Evolutionary conservation across 208 protist genomes (phyloP), one percentile per base, ranked within the genome.

Genomic region (Leishmania gerbilli): DNA sequence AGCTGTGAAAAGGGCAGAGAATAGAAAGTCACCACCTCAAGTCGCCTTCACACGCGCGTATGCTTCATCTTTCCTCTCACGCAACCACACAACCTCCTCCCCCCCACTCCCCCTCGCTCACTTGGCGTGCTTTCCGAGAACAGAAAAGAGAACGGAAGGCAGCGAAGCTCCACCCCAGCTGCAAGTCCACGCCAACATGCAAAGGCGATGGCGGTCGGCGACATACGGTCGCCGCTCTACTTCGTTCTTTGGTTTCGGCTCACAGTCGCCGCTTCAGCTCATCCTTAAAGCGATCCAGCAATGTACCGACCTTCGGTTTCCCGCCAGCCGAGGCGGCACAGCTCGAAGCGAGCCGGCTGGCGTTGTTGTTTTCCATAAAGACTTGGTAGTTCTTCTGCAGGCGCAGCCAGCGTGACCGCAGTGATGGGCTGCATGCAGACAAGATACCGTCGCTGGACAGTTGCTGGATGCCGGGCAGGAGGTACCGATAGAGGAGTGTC

Each of bases 211-310:
- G 40, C 19, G 76, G 24, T 37, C 17, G 31, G 24, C 24, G 21
- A 19, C 53, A 53, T 27, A 58, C 9, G 34, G 45, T 42, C 21
- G 27, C 24, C 19, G n/a, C 37, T 47, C 74, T 24, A 49, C 51
- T 31, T 7, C 37, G 19, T 51, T 68, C 31, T n/a, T 74, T 31
- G 9, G 69, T 24, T 74, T 74, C 40, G n/a, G 31, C 55, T 79
- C 76, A 88, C 64, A 94, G 82, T 4, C 78, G 89, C 45, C 80
- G 85, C 80, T 90, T 95, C 60, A 90, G 71, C 62, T 92, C 89
- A 79, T 93, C 82, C 40, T 91, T 91, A 34, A 95, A 74, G 58
- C 89, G 85, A 45, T 89, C 84, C 71, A 94, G 82, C 24, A 95
- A 58, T 34, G 80, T 92, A 4, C 77, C 79, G 19, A 85, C 78